These are phyloP conservation scores for Colletotrichum camelliae DNA, from an alignment of 2,329 filamentous ascomycete species.

Conservation along the genomic window DNA sequence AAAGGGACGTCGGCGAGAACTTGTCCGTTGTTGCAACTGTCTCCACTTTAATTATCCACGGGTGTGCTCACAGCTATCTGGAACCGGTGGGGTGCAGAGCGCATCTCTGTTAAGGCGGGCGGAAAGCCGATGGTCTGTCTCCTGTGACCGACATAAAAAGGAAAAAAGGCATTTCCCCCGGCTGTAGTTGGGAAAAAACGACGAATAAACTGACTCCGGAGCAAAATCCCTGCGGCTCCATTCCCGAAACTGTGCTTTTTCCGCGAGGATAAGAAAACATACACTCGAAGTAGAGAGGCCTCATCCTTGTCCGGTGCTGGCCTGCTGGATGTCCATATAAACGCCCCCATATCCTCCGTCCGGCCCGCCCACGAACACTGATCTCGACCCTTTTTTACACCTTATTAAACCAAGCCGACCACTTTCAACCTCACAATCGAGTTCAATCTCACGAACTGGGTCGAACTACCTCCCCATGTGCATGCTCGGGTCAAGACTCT, in stretches of 20 bases:
- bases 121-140: not conserved
- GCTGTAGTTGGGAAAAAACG: not conserved
- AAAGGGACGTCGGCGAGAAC: conserved; percentile 6
- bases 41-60: not conserved
- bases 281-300: not conserved
- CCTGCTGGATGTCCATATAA: not conserved
- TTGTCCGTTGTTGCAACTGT: conserved; percentile 2
- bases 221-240: conserved; percentile 6
- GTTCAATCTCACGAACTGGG: not conserved
- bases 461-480: conserved; percentile 4
- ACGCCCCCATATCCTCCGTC: conserved; percentile 12
- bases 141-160: not conserved
- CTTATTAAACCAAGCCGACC: not conserved
- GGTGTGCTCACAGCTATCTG: conserved; percentile 9
- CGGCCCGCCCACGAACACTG: not conserved
- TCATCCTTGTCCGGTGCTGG: not conserved
- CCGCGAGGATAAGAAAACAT: not conserved
- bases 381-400: not conserved
- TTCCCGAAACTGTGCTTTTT: conserved; percentile 4
- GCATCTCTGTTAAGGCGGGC: conserved; percentile 7
- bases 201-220: conserved; percentile 4
- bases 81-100: not conserved
- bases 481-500: conserved; percentile 9
- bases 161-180: not conserved
- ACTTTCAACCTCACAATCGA: not conserved